Conservation (phyloP, 2,329 filamentous ascomycete species). For the Aspergillus jensenii region DNA sequence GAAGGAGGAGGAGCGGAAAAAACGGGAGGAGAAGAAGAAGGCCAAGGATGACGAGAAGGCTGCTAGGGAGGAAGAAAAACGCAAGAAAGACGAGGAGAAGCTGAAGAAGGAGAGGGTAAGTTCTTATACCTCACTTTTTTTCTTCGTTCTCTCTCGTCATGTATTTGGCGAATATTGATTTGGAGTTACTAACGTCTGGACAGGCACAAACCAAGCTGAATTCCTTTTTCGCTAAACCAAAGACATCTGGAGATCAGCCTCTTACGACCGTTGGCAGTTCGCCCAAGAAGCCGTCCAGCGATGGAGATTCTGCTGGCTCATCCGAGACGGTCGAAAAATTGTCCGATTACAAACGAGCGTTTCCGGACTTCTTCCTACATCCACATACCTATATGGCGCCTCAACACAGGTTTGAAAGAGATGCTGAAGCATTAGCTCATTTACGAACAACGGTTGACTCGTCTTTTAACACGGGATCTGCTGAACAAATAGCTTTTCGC, state of each 20-base stretch:
- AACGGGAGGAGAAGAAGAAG: slow-evolving; percentile 42
- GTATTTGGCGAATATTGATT: slow-evolving; percentile 1
- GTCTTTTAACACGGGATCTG: slow-evolving; percentile 19
- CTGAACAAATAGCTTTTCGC: slow-evolving; percentile 24
- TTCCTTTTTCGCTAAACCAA: slow-evolving; percentile 50
- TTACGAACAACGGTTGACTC: slow-evolving; percentile 51
- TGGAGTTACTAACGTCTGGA: not conserved
- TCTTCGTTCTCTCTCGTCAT: not conserved
- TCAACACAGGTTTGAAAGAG: slow-evolving; percentile 54
- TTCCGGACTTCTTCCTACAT: slow-evolving; percentile 79
- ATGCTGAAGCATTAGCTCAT: slow-evolving; percentile 58
- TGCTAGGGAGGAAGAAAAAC: slow-evolving; percentile 43
- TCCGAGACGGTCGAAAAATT: slow-evolving; percentile 24
- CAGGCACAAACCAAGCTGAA: slow-evolving; percentile 54
- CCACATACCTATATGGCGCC: slow-evolving; percentile 70
- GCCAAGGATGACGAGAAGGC: slow-evolving; percentile 45
- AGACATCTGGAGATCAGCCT: slow-evolving; percentile 26
- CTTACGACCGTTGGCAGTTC: slow-evolving; percentile 28
- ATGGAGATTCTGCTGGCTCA: slow-evolving; percentile 11
- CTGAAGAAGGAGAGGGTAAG: slow-evolving; percentile 46
- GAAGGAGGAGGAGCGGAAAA: slow-evolving; percentile 46
- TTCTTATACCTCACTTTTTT: slow-evolving; percentile 23
- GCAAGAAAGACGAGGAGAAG: slow-evolving; percentile 48
- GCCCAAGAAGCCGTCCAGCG: slow-evolving; percentile 21
- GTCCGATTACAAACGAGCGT: slow-evolving; percentile 66